phyloP scores from a whole-genome alignment of 176 grass and related monocot species.

The Oryza brachyantha region DNA sequence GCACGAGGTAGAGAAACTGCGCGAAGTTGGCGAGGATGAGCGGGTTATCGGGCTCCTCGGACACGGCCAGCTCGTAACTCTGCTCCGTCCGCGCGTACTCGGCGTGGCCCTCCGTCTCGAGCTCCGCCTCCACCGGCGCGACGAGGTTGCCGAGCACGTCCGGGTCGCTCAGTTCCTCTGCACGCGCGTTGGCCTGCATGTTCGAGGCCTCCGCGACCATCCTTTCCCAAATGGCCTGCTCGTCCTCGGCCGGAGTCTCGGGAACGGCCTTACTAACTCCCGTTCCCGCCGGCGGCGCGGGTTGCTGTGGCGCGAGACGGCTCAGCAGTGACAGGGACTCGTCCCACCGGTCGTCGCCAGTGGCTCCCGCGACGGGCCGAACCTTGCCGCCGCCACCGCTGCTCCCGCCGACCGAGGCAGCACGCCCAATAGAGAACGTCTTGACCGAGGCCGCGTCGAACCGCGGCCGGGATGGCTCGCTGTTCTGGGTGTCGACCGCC shows the following conservation, averaged over 20 bases:
- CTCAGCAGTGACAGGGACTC: slow-evolving; percentile 26
- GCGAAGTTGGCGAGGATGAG: slow-evolving; percentile 89
- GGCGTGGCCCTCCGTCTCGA: slow-evolving; percentile 47
- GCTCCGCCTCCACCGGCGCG: slow-evolving; percentile 53
- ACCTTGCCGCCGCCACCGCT: slow-evolving; percentile 54
- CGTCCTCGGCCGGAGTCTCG: slow-evolving; percentile 25
- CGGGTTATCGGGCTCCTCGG: slow-evolving; percentile 61
- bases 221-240: slow-evolving; percentile 49
- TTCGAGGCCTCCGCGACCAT: slow-evolving; percentile 53
- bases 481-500: slow-evolving; percentile 20
- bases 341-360: slow-evolving; percentile 56
- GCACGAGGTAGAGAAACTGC: slow-evolving; percentile 76
- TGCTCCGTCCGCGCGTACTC: slow-evolving; percentile 51
- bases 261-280: not conserved
- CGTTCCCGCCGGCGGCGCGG: not conserved
- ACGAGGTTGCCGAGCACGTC: slow-evolving; percentile 49
- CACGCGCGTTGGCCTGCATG: slow-evolving; percentile 45
- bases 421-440: slow-evolving; percentile 51
- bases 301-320: slow-evolving; percentile 3
- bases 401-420: slow-evolving; percentile 59
- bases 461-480: slow-evolving; percentile 1
- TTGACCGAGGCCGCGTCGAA: slow-evolving; percentile 43
- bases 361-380: slow-evolving; percentile 49
- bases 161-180: slow-evolving; percentile 50
- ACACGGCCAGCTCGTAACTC: slow-evolving; percentile 54